These are phyloP conservation scores for Verticillium klebahnii DNA, from an alignment of 2,329 filamentous ascomycete genomes.

Conservation along the genomic window DNA sequence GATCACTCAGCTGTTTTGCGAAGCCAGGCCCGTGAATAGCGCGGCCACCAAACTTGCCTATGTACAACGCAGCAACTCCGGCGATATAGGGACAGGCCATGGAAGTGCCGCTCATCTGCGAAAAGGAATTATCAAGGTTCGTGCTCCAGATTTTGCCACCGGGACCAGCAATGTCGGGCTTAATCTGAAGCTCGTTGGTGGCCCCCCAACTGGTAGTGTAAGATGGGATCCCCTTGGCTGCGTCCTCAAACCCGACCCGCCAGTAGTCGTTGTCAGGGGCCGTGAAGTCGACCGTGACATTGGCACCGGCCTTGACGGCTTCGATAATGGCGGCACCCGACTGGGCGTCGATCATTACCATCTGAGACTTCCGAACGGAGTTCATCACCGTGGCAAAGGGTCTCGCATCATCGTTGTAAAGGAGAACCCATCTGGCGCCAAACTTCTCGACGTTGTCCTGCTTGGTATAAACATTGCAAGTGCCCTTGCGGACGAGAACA, in stretches of 20 bases:
- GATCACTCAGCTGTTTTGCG: slow-evolving; percentile 20
- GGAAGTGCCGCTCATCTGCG: slow-evolving; percentile 51
- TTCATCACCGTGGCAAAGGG: slow-evolving; percentile 25
- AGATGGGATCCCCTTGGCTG: slow-evolving; percentile 31
- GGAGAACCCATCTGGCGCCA: slow-evolving; percentile 56
- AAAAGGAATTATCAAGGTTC: slow-evolving; percentile 44
- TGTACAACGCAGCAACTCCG: slow-evolving; percentile 36
- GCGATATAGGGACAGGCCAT: slow-evolving; percentile 56
- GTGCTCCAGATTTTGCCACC: slow-evolving; percentile 57
- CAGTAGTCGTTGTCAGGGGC: not conserved
- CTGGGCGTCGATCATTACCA: slow-evolving; percentile 33
- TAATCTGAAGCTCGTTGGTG: slow-evolving; percentile 52
- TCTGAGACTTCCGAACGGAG: slow-evolving; percentile 25
- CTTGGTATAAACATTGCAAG: slow-evolving; percentile 52
- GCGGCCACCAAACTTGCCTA: slow-evolving; percentile 27
- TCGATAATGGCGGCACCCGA: slow-evolving; percentile 40
- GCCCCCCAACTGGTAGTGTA: slow-evolving; percentile 54
- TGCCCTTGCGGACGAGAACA: slow-evolving; percentile 56
- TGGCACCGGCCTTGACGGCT: slow-evolving; percentile 35
- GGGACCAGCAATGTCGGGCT: slow-evolving; percentile 51
- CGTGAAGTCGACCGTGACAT: slow-evolving; percentile 23
- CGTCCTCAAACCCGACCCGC: slow-evolving; percentile 26
- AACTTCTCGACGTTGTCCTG: slow-evolving; percentile 44
- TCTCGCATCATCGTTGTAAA: slow-evolving; percentile 52
- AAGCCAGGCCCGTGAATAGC: slow-evolving; percentile 22